Conservation (phyloP, 306 rosid genomes). For the Pachyrhizus erosus region DNA sequence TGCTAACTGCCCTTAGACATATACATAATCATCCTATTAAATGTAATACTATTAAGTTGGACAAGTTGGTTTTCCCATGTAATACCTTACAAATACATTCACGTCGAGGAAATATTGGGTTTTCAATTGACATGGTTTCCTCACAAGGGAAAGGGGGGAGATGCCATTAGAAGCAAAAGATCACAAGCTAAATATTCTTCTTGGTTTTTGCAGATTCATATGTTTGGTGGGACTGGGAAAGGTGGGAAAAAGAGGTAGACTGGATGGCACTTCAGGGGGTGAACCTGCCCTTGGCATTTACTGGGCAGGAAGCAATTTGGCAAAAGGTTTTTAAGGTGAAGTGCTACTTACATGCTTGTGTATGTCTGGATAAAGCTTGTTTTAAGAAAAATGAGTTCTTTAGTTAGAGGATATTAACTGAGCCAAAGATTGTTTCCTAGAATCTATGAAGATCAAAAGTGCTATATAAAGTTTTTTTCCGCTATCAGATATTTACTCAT, state of each 20-base stretch:
- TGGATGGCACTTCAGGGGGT: conserved; percentile 99
- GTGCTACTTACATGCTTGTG: conserved; percentile 29
- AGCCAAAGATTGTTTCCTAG: conserved; percentile 9
- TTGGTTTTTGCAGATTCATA: conserved; percentile 73
- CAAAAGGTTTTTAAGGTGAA: conserved; percentile 81
- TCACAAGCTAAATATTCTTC: conserved; percentile 31
- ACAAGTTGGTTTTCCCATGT: conserved; percentile 7
- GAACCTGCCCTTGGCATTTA: conserved; percentile 94
- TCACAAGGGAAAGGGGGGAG: neutral
- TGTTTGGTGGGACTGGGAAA: conserved; percentile 99
- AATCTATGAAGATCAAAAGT: conserved; percentile 23
- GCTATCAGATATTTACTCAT: neutral
- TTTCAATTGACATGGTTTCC: conserved; percentile 9
- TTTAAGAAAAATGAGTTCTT: conserved; percentile 8
- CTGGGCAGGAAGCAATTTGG: conserved; percentile 97
- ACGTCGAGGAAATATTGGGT: conserved; percentile 18
- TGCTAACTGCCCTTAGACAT: neutral
- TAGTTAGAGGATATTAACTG: conserved; percentile 18
- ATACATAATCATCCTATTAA: neutral
- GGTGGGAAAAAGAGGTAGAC: conserved; percentile 98
- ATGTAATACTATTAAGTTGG: conserved; percentile 2
- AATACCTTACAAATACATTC: conserved; percentile 4
- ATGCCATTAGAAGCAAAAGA: neutral
- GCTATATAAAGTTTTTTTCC: neutral
- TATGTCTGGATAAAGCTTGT: neutral